Evolutionary conservation across 495 filamentous ascomycete genomes (phyloP), one percentile per base, ranked within the genome.

Genomic region (Daldinia loculata): DNA sequence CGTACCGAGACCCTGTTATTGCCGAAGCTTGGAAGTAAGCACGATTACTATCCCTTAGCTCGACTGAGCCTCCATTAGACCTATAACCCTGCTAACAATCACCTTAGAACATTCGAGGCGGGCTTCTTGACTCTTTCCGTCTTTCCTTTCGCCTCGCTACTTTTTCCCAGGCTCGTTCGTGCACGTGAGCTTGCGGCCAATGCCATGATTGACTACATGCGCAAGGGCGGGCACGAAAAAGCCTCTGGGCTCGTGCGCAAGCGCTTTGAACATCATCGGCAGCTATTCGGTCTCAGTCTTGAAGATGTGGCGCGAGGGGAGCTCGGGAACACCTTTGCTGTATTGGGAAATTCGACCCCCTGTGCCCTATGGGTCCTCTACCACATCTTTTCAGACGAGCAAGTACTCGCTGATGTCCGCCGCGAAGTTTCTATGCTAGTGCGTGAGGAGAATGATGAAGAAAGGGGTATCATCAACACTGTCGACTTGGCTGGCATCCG

Each of bases 301-400:
- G 65, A 70, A 32, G 75, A 77, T 22, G 48, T 78, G 17, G 77
- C 62, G 4, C 61, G 75, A 55, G 39, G 74, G 67, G 75, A 80
- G 51, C 55, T 76, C 36, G 63, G 63, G 14, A 69, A 69, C 30
- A 61, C 62, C 9, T 61, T 70, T 34, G 72, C 68, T 2, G 52
- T 69, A 3, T 41, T 77, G 3, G 75, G 66, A 2, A 77, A 67
- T 60, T 66, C 74, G 14, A 62, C 67, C 0, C 71, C 76, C 15
- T 72, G 65, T 38, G 61, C 74, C 0, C 30, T 72, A 8, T 78
- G 71, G 76, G 64, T 76, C 6, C 51, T 78, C 29, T 67, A 58
- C 22, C 50, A 74, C 39, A 67, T 74, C 55, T 57, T 79, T 58
- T 71, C 75, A 7, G 62, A 75, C 41, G 15, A 22, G 3, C n/a